These are phyloP conservation scores for Cutaneotrichosporon sp. DNA, from an alignment of 1,284 basidiomycete genomes.

Conservation along the genomic window DNA sequence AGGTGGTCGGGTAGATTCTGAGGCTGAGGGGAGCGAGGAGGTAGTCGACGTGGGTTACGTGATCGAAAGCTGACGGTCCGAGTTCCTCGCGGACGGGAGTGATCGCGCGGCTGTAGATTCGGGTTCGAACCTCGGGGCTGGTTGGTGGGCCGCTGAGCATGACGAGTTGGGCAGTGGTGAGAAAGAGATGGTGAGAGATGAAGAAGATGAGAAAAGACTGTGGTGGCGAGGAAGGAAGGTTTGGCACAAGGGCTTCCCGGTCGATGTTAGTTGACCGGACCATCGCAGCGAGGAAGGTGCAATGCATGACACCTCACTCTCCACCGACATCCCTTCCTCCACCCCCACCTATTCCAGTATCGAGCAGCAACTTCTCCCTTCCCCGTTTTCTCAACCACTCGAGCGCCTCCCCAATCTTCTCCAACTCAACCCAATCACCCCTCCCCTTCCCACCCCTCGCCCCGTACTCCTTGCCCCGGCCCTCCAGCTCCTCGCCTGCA, in stretches of 20 bases:
- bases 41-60: neutral
- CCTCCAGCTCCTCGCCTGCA: conserved; percentile 13
- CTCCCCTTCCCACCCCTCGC: conserved; percentile 36
- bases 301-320: neutral
- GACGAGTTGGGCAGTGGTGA: too few relatives aligned
- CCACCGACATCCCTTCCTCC: neutral
- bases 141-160: too few relatives aligned
- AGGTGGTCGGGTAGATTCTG: conserved; percentile 9
- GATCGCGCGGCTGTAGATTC: neutral
- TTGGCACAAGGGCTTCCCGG: neutral
- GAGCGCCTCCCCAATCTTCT: conserved; percentile 65
- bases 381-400: conserved; percentile 58
- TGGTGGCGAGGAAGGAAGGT: neutral
- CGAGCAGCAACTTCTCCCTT: conserved; percentile 56
- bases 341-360: conserved; percentile 59
- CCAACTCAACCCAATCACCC: conserved; percentile 54
- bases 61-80: too few relatives aligned
- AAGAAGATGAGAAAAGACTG: neutral
- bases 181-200: neutral
- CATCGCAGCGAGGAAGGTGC: neutral
- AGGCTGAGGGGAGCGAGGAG: conserved; percentile 5
- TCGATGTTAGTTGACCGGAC: neutral
- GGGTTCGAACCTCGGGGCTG: too few relatives aligned
- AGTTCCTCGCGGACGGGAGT: neutral
- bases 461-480: conserved; percentile 23